Percentiles rank a stretch among this genome's conserved stretches.
phyloP scores from a whole-genome alignment of 1,139 yeast genomes.

The Sugiyamaella xylanicola region DNA sequence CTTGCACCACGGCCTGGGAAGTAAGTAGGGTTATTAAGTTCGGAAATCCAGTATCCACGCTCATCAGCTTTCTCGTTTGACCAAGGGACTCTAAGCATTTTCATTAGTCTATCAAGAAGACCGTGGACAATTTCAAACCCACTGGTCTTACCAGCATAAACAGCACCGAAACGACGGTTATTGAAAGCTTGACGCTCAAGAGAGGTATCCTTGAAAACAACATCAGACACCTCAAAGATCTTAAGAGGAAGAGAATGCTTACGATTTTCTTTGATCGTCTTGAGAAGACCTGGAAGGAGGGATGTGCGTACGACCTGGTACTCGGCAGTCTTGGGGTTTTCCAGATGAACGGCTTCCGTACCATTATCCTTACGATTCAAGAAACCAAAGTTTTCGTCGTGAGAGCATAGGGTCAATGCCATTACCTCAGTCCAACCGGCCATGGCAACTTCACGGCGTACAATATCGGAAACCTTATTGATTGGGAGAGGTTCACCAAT shows the following conservation, averaged over 20 bases:
- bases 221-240: constrained; percentile 95
- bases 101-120: constrained; percentile 91
- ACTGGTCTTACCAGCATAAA: constrained; percentile 90
- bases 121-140: constrained; percentile 97
- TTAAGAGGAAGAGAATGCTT: constrained; percentile 92
- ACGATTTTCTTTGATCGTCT: constrained; percentile 94
- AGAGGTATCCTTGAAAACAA: constrained; percentile 77
- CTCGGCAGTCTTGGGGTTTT: constrained; percentile 94
- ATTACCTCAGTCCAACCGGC: constrained; percentile 95
- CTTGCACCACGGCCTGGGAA: constrained; percentile 98
- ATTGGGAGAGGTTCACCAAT: constrained; percentile 88
- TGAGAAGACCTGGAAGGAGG: constrained; percentile 88
- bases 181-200: constrained; percentile 90
- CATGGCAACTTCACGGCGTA: constrained; percentile 89
- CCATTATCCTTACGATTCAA: constrained; percentile 76
- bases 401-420: constrained; percentile 94
- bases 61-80: constrained; percentile 53
- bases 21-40: constrained; percentile 54
- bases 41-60: constrained; percentile 63
- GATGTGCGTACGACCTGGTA: constrained; percentile 98
- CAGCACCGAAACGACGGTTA: constrained; percentile 93
- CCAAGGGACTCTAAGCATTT: constrained; percentile 90
- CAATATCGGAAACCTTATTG: constrained; percentile 86
- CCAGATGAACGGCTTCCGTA: constrained; percentile 79
- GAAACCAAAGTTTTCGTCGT: constrained; percentile 92